Evolutionary conservation across 1,284 basidiomycete genomes (phyloP), one percentile per base, ranked within the genome.

Genomic region (Melampsora abietis-canadensis): DNA sequence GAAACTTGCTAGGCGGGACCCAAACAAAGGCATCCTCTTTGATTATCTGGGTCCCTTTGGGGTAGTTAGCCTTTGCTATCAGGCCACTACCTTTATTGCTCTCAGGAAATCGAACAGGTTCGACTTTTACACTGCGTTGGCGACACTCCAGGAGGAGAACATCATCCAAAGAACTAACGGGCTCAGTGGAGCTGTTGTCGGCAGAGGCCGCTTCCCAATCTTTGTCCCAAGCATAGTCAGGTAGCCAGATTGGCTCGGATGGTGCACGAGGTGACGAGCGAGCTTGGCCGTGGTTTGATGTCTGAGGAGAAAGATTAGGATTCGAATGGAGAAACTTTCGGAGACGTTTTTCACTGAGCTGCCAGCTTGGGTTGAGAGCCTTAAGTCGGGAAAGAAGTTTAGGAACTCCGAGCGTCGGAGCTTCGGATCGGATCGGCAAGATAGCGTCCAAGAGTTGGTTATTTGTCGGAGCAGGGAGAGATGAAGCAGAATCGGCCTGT

Each of bases 11-110:
- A 54, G n/a, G 27, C 19, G 72, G 72, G 31, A 75, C 72, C 72
- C 72, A 75, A 37, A 67, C 65, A 54, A 75, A 75, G 15, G 72
- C 72, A 30, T 75, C 72, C 44, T 75, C 72, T 27, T 75, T 75
- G 8, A 75, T 75, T 15, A 75, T 61, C 51, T 75, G 72, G 54
- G 72, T 48, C 21, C 64, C 64, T 62, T 54, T 75, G 12, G 57
- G 37, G 19, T 66, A 37, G 21, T 62, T 37, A 51, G 66, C 72
- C 46, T 75, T 75, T 44, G 72, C 64, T 40, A 75, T 75, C 34
- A 75, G 59, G 4, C 72, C 72, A 27, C 64, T 61, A 30, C 72
- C 72, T 48, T 75, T 75, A 40, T 75, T 75, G 60, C 57, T 75
- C 12, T 63, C 57, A 24, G 72, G 51, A 27, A 75, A 75, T 31